phyloP scores from a whole-genome alignment of 768 basidiomycete species.

The Chiua virens region DNA sequence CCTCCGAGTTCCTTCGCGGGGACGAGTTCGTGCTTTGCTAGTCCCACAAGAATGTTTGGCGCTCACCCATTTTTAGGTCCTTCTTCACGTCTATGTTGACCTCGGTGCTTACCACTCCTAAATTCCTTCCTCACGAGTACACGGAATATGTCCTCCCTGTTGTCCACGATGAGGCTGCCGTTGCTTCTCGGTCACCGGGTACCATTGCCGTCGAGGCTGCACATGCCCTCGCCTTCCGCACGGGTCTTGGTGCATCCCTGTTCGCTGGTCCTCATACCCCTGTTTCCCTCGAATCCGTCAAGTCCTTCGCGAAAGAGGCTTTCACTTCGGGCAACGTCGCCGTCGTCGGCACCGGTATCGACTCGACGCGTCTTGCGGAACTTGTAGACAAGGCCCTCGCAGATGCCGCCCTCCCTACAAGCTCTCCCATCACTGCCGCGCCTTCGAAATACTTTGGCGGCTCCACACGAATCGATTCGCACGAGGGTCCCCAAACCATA shows the following conservation, averaged over 20 bases:
- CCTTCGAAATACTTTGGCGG: slow-evolving; percentile 74
- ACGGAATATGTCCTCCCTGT: slow-evolving; percentile 72
- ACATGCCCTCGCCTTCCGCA: slow-evolving; percentile 90
- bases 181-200: slow-evolving; percentile 59
- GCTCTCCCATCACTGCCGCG: slow-evolving; percentile 31
- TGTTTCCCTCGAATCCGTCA: slow-evolving; percentile 67
- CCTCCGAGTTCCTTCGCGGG: slow-evolving; percentile 91
- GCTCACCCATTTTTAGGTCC: slow-evolving; percentile 42
- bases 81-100: slow-evolving; percentile 91
- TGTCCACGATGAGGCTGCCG: slow-evolving; percentile 66
- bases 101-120: slow-evolving; percentile 78
- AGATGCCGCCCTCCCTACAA: slow-evolving; percentile 29
- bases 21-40: slow-evolving; percentile 76
- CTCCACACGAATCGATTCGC: slow-evolving; percentile 71
- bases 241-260: slow-evolving; percentile 88
- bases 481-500: slow-evolving; percentile 67
- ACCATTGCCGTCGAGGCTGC: slow-evolving; percentile 82
- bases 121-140: slow-evolving; percentile 78
- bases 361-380: slow-evolving; percentile 62
- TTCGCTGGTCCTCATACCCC: slow-evolving; percentile 73
- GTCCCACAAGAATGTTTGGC: not conserved
- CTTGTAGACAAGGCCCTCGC: slow-evolving; percentile 73
- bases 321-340: slow-evolving; percentile 82
- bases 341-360: slow-evolving; percentile 85
- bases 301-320: slow-evolving; percentile 66